Base-by-base conservation (phyloP, 257 asterid species). In the Handroanthus guayacan region DNA sequence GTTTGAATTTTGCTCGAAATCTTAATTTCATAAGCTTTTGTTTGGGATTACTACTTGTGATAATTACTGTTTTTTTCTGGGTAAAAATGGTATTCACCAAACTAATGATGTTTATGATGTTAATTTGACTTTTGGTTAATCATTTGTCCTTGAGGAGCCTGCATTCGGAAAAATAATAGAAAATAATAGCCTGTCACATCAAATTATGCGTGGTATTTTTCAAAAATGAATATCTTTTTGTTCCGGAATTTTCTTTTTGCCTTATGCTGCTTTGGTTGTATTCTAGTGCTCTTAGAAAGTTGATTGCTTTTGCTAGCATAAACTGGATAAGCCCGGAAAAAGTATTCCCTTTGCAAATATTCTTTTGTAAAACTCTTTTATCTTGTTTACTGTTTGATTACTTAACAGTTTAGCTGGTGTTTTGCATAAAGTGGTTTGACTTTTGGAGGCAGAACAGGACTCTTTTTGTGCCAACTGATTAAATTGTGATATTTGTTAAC, bases 271-370 rank as follows among this genome's bases (percentile, higher is more conserved):
- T 60, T 25, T 69, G 80, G 58, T 67, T 61, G 56, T 1, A 16
- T 13, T 7, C 17, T 50, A 9, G 62, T 71, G 45, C 34, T 69
- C 5, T 34, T 39, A 10, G 17, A 84, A 84, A 84, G 87, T 54
- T 78, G 80, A 72, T 77, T 31, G 51, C 66, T 63, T 77, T 67
- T 17, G 57, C 78, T 48, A 52, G 54, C 20, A 17, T 62, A 11
- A 25, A 25, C 31, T 25, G 31, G 31, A 25, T 1, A 25, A 58
- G 6, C 68, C 37, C 58, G 25, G 52, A 50, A 74, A 57, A 31
- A 45, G 43, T 43, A 7, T 0, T 54, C 69, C 52, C 55, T 72
- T 74, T 36, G 37, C 20, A 54, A 66, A 57, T 55, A n/a, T 56
- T 20, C 67, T 67, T 70, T 16, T 37, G 1, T 37, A 18, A 43